Base-by-base conservation (phyloP, 164 flowering plant species). In the Stephania japonica region DNA sequence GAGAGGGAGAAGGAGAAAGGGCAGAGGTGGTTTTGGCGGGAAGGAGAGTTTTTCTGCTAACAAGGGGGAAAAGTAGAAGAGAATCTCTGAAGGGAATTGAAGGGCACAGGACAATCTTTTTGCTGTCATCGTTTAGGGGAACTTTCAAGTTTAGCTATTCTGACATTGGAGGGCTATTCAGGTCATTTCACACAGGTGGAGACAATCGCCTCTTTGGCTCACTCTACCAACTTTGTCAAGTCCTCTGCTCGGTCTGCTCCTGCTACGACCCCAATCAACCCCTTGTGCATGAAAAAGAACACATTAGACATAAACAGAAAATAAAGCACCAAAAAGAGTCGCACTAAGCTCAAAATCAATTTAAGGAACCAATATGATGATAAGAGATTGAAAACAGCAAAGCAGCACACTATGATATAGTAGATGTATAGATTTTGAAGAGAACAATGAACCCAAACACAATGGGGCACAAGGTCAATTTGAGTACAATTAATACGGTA, bases 1-100 rank as follows among this genome's bases (percentile, higher is more conserved):
- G 23, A 4, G 32, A 59, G n/a, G n/a, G n/a, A n/a, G n/a, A n/a
- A n/a, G n/a, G n/a, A n/a, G n/a, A n/a, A n/a, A n/a, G n/a, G n/a
- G n/a, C n/a, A n/a, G n/a, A n/a, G 18, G 12, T 73, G n/a, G 4
- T 73, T 83, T 82, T 83, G 87, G 86, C 85, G 87, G 87, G 85
- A 83, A 86, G 75, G 65, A 75, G 78, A 70, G 18, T 49, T 76
- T 77, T 18, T 64, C 69, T 73, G 41, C 49, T 32, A 44, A 19
- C 62, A 11, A 71, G 9, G 26, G 16, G 44, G 21, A 70, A 69
- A 53, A 24, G 38, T 71, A 10, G 62, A 42, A 59, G 66, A 27
- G 70, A 75, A 73, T 50, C 73, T 61, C 67, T 50, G 38, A 68
- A 42, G 59, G 42, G 68, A 32, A 24, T 59, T 42, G 65, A 71